These are phyloP conservation scores for Leishmania tropica DNA, from an alignment of 208 protist genomes.

Conservation along the genomic window DNA sequence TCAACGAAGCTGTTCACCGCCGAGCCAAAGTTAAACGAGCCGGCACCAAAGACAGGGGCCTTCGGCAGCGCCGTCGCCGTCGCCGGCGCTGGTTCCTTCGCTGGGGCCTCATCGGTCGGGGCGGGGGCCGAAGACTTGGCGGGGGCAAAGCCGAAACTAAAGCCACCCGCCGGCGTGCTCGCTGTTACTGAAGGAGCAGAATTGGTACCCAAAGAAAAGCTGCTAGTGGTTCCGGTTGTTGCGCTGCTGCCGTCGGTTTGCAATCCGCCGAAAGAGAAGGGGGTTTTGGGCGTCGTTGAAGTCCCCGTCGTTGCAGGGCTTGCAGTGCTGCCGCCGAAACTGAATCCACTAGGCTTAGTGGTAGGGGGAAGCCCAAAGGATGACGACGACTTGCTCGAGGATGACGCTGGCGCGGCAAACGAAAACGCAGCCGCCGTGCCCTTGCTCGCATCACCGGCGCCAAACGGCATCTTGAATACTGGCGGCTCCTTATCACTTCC, in stretches of 20 bases:
- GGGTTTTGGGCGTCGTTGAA: neutral
- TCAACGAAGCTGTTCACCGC: constrained; percentile 75
- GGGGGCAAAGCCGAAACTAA: constrained; percentile 24
- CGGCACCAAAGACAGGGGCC: constrained; percentile 38
- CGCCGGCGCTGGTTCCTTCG: neutral
- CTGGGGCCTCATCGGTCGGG: constrained; percentile 3
- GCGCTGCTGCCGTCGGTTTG: neutral
- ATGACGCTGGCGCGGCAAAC: neutral
- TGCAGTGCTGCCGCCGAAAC: constrained; percentile 11
- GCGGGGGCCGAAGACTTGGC: neutral
- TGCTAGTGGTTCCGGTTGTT: neutral
- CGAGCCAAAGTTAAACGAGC: constrained; percentile 62
- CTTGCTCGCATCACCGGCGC: neutral
- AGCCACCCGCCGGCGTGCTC: neutral
- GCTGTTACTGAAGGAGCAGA: neutral
- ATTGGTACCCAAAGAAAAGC: constrained; percentile 16
- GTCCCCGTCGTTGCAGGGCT: neutral
- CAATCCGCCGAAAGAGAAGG: constrained; percentile 8
- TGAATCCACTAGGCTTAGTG: constrained; percentile 3
- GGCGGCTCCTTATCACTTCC: constrained; percentile 13
- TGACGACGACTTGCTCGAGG: neutral
- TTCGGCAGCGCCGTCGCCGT: constrained; percentile 7
- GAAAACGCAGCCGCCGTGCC: constrained; percentile 1
- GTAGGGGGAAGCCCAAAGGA: neutral
- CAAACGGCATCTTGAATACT: constrained; percentile 23